phyloP scores from a whole-genome alignment of 202 grass and related monocot species.

The Panicum virgatum region DNA sequence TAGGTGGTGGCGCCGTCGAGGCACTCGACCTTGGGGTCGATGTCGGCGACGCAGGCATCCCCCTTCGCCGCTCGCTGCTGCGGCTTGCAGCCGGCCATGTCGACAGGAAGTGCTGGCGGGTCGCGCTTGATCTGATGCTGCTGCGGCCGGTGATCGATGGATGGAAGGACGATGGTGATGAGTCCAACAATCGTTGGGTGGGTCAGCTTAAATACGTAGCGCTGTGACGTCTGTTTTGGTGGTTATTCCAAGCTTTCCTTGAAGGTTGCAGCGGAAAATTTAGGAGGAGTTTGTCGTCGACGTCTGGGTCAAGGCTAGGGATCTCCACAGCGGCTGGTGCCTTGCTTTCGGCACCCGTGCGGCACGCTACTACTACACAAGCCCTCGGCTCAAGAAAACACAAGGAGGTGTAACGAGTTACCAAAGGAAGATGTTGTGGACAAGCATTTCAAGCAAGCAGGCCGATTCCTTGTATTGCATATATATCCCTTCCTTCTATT shows the following conservation, averaged over 20 bases:
- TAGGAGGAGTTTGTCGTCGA: not conserved
- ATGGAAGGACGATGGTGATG: not conserved
- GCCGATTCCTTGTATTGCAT: no score
- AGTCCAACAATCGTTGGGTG: not conserved
- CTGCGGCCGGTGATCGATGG: not conserved
- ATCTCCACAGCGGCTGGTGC: not conserved
- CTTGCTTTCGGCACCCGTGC: conserved; percentile 16
- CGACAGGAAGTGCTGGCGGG: not conserved
- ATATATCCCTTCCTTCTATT: no score
- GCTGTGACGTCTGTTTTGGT: not conserved
- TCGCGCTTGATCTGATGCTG: not conserved
- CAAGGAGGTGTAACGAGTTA: not conserved
- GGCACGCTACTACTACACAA: no score
- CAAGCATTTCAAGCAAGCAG: not conserved
- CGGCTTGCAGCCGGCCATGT: conserved; percentile 37
- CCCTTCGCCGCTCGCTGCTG: conserved; percentile 19
- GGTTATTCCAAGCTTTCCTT: conserved; percentile 48
- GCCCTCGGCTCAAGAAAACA: not conserved
- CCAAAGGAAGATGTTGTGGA: not conserved
- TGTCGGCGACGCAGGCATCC: conserved; percentile 10
- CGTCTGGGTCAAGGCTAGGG: conserved; percentile 17
- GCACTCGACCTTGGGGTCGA: conserved; percentile 40
- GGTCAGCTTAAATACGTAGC: not conserved
- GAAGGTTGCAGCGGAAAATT: not conserved
- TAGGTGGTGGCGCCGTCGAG: conserved; percentile 23